These are phyloP conservation scores for Thelonectria blattea DNA, from an alignment of 2,329 filamentous ascomycete species.

Conservation along the genomic window DNA sequence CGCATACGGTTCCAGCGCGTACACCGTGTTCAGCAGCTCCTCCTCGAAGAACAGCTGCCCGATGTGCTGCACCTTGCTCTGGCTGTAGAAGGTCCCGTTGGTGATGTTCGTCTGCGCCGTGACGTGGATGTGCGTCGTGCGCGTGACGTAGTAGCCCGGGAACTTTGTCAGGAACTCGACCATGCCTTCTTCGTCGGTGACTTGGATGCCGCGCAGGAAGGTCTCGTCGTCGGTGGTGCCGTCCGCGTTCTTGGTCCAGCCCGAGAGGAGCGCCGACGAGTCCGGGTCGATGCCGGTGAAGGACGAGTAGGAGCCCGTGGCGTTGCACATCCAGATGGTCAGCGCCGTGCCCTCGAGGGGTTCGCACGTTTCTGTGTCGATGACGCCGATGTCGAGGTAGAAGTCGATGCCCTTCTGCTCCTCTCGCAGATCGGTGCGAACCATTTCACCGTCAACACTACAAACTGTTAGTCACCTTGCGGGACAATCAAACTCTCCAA, in stretches of 20 bases:
- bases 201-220: slow-evolving; percentile 16
- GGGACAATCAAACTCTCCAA: not conserved
- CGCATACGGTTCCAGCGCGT: slow-evolving; percentile 6
- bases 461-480: not conserved
- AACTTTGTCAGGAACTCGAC: slow-evolving; percentile 21
- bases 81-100: slow-evolving; percentile 16
- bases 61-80: slow-evolving; percentile 15
- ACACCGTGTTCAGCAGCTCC: slow-evolving; percentile 12
- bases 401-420: slow-evolving; percentile 21
- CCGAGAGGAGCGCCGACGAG: slow-evolving; percentile 6
- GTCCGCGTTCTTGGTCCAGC: slow-evolving; percentile 9
- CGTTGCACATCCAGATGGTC: slow-evolving; percentile 20
- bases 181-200: slow-evolving; percentile 19
- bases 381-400: slow-evolving; percentile 19
- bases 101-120: slow-evolving; percentile 20
- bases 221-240: slow-evolving; percentile 17
- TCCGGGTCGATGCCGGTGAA: slow-evolving; percentile 20
- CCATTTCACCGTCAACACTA: slow-evolving; percentile 16
- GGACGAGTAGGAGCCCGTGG: slow-evolving; percentile 18
- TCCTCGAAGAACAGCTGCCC: slow-evolving; percentile 19
- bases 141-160: slow-evolving; percentile 20
- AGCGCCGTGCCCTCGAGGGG: slow-evolving; percentile 13
- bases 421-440: slow-evolving; percentile 17
- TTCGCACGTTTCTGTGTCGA: slow-evolving; percentile 20
- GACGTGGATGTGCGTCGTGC: slow-evolving; percentile 21